phyloP scores from a whole-genome alignment of 306 rosid species.

The Psophocarpus tetragonolobus region DNA sequence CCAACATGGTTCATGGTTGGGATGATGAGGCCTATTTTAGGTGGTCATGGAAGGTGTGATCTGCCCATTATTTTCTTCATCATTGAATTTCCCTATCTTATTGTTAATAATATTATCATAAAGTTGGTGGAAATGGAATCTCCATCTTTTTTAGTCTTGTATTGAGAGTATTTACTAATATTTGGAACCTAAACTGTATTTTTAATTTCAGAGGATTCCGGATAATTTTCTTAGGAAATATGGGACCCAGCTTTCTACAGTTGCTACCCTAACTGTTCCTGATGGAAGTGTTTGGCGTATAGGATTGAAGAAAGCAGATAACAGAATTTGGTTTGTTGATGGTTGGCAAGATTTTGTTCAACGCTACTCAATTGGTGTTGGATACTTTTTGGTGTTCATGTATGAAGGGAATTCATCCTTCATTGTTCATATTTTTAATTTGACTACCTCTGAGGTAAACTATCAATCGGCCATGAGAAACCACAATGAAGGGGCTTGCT shows the following conservation, averaged over 20 bases:
- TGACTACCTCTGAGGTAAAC: constrained; percentile 74
- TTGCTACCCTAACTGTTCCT: constrained; percentile 69
- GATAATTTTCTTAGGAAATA: constrained; percentile 69
- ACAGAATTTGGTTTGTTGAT: constrained; percentile 65
- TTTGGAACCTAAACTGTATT: constrained; percentile 24
- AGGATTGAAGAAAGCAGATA: constrained; percentile 64
- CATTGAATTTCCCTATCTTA: not conserved
- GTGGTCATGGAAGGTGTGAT: not conserved
- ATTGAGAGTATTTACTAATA: constrained; percentile 14
- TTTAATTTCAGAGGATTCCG: constrained; percentile 75
- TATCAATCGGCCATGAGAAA: constrained; percentile 58
- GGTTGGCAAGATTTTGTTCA: constrained; percentile 92
- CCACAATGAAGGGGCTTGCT: constrained; percentile 55
- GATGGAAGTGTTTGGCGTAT: constrained; percentile 78
- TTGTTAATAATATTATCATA: not conserved
- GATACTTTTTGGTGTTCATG: constrained; percentile 75
- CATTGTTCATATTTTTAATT: constrained; percentile 71
- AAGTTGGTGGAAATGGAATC: not conserved
- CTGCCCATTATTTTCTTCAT: not conserved
- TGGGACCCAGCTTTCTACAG: constrained; percentile 68
- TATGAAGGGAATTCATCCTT: constrained; percentile 82
- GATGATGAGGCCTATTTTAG: not conserved
- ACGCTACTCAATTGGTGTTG: constrained; percentile 65
- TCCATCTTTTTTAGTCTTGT: constrained; percentile 4
- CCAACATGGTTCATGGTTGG: not conserved